A percentile compares a stretch with the other conserved stretches of the same genome.
These are phyloP conservation scores for Pichia thaimueangensis DNA, from an alignment of 805 yeast genomes.

Conservation along the genomic window DNA sequence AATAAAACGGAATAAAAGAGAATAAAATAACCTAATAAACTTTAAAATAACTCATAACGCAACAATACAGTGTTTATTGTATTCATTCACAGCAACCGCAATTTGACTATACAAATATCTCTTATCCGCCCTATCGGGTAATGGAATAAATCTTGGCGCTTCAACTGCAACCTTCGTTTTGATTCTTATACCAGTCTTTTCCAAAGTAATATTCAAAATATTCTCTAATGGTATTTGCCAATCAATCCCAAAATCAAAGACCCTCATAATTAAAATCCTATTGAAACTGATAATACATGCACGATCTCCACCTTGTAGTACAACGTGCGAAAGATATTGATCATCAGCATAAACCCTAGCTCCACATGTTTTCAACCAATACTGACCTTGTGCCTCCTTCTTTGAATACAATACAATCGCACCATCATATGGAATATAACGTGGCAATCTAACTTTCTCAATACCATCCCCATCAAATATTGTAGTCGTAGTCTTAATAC, in stretches of 20 bases:
- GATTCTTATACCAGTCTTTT: slow-evolving; percentile 71
- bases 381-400: slow-evolving; percentile 91
- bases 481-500: slow-evolving; percentile 87
- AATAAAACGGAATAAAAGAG: neutral
- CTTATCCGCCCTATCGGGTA: slow-evolving; percentile 60
- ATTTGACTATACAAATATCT: slow-evolving; percentile 64
- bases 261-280: slow-evolving; percentile 60
- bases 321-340: slow-evolving; percentile 76
- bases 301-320: slow-evolving; percentile 73
- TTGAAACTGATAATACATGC: slow-evolving; percentile 71
- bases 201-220: slow-evolving; percentile 67
- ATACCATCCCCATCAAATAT: slow-evolving; percentile 76
- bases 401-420: slow-evolving; percentile 69
- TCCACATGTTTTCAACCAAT: slow-evolving; percentile 76
- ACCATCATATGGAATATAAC: slow-evolving; percentile 65
- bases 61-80: slow-evolving; percentile 45
- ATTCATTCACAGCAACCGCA: slow-evolving; percentile 74
- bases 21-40: neutral
- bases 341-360: slow-evolving; percentile 75
- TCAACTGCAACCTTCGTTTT: slow-evolving; percentile 39
- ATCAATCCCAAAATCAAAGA: slow-evolving; percentile 51
- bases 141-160: slow-evolving; percentile 59
- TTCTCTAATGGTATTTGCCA: slow-evolving; percentile 69
- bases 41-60: slow-evolving; percentile 15
- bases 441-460: slow-evolving; percentile 75